A percentile compares a stretch with the other conserved stretches of the same genome.
These are phyloP conservation scores for Colletotrichum sp. DNA, from an alignment of 2,329 filamentous ascomycete genomes.

Conservation along the genomic window DNA sequence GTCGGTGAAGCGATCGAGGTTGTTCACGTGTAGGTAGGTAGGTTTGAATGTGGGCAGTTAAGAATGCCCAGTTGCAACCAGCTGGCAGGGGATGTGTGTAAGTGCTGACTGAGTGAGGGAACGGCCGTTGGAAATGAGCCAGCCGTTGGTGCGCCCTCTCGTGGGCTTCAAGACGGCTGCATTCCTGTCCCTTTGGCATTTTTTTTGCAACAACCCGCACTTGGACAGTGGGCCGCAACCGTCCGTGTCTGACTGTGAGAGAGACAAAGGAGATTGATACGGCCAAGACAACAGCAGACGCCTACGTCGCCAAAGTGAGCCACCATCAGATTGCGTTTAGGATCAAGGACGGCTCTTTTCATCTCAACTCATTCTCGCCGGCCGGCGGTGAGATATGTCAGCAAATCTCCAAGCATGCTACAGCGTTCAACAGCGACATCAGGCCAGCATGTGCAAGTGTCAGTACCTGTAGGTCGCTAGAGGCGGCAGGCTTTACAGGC, in stretches of 20 bases:
- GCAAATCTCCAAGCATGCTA: background rate
- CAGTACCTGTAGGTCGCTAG: background rate
- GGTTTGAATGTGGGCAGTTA: background rate
- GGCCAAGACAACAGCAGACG: conserved; percentile 3
- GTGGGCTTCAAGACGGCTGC: background rate
- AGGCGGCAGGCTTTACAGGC: background rate
- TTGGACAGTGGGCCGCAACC: background rate
- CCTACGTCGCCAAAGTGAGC: background rate
- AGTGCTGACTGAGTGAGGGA: background rate
- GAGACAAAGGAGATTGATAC: conserved; percentile 15
- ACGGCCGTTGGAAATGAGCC: background rate
- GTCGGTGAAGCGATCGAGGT: background rate
- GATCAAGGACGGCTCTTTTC: background rate
- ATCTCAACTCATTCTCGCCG: conserved; percentile 15
- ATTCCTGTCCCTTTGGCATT: background rate
- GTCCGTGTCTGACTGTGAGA: conserved; percentile 2
- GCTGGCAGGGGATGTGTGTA: background rate
- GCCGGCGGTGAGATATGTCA: background rate
- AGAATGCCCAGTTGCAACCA: background rate
- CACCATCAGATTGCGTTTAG: conserved; percentile 9
- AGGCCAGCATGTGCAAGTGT: background rate
- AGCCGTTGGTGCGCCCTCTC: background rate
- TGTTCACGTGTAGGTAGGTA: background rate
- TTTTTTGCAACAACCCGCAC: background rate
- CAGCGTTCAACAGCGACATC: background rate